Evolutionary conservation across 192 early-diverging fungal species (phyloP).

Genomic region (Coemansia interrupta): DNA sequence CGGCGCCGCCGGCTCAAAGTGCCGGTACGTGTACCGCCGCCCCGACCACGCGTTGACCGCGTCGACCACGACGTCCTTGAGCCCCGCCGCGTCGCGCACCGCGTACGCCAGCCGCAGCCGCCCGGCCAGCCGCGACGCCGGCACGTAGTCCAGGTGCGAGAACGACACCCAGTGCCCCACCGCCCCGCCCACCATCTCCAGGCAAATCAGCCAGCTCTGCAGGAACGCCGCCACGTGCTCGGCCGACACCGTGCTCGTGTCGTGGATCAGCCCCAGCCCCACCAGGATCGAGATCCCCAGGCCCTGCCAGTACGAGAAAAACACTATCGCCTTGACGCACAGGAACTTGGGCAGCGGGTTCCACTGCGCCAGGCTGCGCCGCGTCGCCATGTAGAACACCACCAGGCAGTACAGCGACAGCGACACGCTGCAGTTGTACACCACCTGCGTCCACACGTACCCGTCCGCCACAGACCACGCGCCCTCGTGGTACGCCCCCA

Average conservation of each 20-base stretch:
- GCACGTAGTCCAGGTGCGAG: conserved; percentile 77
- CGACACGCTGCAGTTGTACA: conserved; percentile 89
- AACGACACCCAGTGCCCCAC: conserved; percentile 80
- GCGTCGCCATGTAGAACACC: conserved; percentile 82
- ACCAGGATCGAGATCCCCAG: conserved; percentile 79
- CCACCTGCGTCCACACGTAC: conserved; percentile 77
- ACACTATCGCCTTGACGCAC: conserved; percentile 89
- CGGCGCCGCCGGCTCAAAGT: conserved; percentile 73
- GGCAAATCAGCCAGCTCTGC: conserved; percentile 87
- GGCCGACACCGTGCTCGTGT: conserved; percentile 56
- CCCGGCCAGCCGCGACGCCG: conserved; percentile 62
- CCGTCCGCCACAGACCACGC: conserved; percentile 61
- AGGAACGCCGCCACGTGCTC: conserved; percentile 75
- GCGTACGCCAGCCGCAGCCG: conserved; percentile 76
- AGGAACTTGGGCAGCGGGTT: conserved; percentile 91
- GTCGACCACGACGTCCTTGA: conserved; percentile 82
- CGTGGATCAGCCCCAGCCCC: conserved; percentile 66
- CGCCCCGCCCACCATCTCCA: conserved; percentile 85
- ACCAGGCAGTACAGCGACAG: conserved; percentile 81
- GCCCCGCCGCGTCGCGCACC: conserved; percentile 73
- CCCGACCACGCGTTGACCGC: conserved; percentile 73
- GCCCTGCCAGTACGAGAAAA: conserved; percentile 94
- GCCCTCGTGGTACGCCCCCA: conserved; percentile 77
- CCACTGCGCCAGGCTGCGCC: conserved; percentile 67
- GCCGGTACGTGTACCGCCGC: conserved; percentile 70